Percentiles rank a stretch among this genome's conserved stretches.
Evolutionary conservation across 1,284 basidiomycete species (phyloP).

Genomic region (Trametes pubescens): DNA sequence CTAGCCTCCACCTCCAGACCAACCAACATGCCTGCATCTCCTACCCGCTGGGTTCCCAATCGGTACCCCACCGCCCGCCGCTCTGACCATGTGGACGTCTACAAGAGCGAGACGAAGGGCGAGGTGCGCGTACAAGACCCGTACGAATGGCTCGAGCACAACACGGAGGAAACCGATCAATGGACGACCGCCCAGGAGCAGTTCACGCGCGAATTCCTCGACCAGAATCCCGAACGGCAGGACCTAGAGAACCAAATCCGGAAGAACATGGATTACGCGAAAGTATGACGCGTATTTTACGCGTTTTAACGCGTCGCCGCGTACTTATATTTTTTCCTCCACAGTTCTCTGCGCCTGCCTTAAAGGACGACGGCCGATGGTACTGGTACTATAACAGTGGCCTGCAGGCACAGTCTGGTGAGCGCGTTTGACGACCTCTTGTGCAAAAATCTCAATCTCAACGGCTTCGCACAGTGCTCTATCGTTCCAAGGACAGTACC

Average conservation of each 20-base stretch:
- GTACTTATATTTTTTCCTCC: not conserved
- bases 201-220: constrained; percentile 67
- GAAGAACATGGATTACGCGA: constrained; percentile 73
- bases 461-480: constrained; percentile 55
- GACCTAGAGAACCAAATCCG: constrained; percentile 68
- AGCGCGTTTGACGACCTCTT: constrained; percentile 35
- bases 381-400: constrained; percentile 84
- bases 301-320: constrained; percentile 10
- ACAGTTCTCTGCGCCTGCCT: constrained; percentile 67
- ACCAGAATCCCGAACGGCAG: constrained; percentile 64
- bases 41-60: constrained; percentile 51
- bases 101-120: constrained; percentile 68
- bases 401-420: constrained; percentile 70
- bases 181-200: constrained; percentile 72
- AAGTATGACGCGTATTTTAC: constrained; percentile 50
- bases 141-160: constrained; percentile 76
- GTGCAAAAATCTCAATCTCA: too few relatives aligned
- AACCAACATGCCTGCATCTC: constrained; percentile 37
- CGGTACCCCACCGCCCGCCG: constrained; percentile 70
- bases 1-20: constrained; percentile 25
- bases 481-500: constrained; percentile 64
- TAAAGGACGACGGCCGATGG: constrained; percentile 74
- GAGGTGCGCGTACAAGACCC: constrained; percentile 73
- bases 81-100: constrained; percentile 71
- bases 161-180: constrained; percentile 65